Conservation (phyloP, 2,329 filamentous ascomycete species). For the Phialocephala subalpina region DNA sequence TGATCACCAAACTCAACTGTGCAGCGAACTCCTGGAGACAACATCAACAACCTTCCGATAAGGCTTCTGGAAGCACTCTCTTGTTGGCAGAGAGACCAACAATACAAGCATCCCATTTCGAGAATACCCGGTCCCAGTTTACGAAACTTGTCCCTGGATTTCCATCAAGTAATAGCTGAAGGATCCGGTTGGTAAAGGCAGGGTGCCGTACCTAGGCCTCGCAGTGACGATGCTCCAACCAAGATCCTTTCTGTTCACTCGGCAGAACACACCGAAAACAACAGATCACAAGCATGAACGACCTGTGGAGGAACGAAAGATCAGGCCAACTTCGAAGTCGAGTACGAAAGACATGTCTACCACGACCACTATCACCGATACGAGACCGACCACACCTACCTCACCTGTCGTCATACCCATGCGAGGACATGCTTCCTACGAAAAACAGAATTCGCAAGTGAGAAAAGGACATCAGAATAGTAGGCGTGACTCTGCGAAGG, state of each 20-base stretch:
- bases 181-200: conserved; percentile 18
- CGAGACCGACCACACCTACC: conserved; percentile 37
- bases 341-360: conserved; percentile 19
- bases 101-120: neutral
- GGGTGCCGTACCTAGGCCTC: conserved; percentile 22
- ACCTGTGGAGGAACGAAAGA: conserved; percentile 23
- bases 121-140: conserved; percentile 2
- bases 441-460: conserved; percentile 33
- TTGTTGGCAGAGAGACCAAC: neutral
- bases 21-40: conserved; percentile 24
- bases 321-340: conserved; percentile 22
- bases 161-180: conserved; percentile 19
- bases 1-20: conserved; percentile 27
- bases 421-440: conserved; percentile 33
- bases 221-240: conserved; percentile 38
- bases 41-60: conserved; percentile 28
- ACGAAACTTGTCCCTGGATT: conserved; percentile 3
- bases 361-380: conserved; percentile 21
- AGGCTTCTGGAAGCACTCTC: conserved; percentile 11
- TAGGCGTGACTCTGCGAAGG: conserved; percentile 25
- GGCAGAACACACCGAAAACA: conserved; percentile 23
- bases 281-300: conserved; percentile 32
- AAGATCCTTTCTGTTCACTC: conserved; percentile 39
- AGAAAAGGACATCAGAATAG: conserved; percentile 35
- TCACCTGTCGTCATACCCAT: conserved; percentile 43